These are phyloP conservation scores for Chrysoporthe deuterocubensis DNA, from an alignment of 2,329 filamentous ascomycete genomes.

Conservation along the genomic window DNA sequence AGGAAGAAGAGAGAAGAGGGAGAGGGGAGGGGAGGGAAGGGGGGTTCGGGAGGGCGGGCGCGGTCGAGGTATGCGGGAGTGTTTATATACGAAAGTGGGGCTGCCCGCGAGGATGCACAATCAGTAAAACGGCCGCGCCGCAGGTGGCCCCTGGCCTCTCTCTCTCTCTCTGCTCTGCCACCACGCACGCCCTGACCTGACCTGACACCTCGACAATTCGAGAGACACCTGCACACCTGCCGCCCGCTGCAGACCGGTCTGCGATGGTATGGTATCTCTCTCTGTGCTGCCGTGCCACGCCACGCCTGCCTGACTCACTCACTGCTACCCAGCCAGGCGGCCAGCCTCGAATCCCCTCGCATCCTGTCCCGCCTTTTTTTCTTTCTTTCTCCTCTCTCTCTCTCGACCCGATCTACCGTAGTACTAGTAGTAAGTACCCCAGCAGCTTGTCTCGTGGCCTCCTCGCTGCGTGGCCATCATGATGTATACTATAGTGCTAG, in stretches of 20 bases:
- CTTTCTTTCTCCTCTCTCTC: neutral
- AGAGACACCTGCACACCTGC: neutral
- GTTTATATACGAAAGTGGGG: constrained; percentile 64
- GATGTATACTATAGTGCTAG: no score
- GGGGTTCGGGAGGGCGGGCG: constrained; percentile 48
- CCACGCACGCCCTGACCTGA: neutral
- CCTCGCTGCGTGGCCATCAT: neutral
- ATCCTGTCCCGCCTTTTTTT: neutral
- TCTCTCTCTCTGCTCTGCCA: neutral
- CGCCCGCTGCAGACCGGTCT: no score
- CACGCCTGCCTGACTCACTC: neutral
- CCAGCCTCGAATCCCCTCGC: neutral
- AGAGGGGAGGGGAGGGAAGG: constrained; percentile 34
- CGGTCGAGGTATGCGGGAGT: constrained; percentile 58
- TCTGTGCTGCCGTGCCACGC: neutral
- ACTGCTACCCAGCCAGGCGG: neutral
- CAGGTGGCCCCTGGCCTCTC: neutral
- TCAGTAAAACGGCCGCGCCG: constrained; percentile 47
- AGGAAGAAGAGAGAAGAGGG: neutral
- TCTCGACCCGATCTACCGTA: neutral
- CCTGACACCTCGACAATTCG: neutral
- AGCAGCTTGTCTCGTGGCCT: neutral
- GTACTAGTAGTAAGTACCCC: no score
- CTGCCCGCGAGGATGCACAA: constrained; percentile 50
- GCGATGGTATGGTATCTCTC: no score